Base-by-base conservation (phyloP, 1,139 yeast species). In the Sugiyamaella sp. region DNA sequence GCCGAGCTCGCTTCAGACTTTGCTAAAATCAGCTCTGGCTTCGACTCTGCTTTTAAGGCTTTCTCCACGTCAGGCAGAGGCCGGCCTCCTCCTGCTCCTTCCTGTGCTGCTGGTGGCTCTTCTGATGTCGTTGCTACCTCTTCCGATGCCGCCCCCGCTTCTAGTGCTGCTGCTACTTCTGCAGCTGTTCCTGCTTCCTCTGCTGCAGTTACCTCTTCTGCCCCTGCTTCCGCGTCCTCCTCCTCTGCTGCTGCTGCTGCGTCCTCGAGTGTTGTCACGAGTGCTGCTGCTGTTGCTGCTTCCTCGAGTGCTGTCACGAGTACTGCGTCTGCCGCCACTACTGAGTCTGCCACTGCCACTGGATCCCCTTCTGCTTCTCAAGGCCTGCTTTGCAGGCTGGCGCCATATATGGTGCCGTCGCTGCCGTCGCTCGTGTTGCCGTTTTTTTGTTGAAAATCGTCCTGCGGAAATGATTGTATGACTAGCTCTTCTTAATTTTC, bases 31-130 rank as follows among this genome's bases (percentile, higher is more conserved):
- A 51, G 53, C 32, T 41, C 43, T 20, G 58, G 51, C 6, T 54
- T 51, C 41, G 37, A 33, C 14, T 10, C 49, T 19, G 53, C 58
- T 20, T 29, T 46, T 29, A 25, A 52, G 22, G 57, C 57, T 24
- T 55, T 52, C 40, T 6, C 21, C 19, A 40, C 51, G 29, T n/a
- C 49, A 4, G 49, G 39, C 27, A 19, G 29, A 12, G 45, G 47
- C n/a, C 19, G 48, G 9, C 43, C 58, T 29, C 49, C 51, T 10
- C 17, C 49, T 20, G 47, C 51, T 45, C 43, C 54, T 24, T 4
- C 46, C 24, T 42, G 25, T n/a, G 45, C 48, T 40, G 32, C 52
- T 25, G 41, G n/a, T n/a, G n/a, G n/a, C n/a, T 45, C 35, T 16
- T 16, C 42, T 6, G 2, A 40, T 41, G 47, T 51, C 19, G 33